Conservation (phyloP, 192 early-diverging fungal species). For the Mortierella claussenii region DNA sequence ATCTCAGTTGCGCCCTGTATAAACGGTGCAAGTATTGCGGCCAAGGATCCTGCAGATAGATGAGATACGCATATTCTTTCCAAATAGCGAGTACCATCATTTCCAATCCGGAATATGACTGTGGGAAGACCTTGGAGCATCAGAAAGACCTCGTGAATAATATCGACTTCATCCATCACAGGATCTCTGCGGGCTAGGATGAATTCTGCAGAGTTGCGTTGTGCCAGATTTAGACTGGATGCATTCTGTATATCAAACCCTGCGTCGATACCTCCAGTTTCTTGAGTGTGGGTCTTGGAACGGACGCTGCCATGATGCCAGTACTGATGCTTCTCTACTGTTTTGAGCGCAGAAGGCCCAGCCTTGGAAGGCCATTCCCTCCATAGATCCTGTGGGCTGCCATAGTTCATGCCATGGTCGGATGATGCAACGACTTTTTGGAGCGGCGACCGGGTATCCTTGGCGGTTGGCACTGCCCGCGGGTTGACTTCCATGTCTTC, state of each 20-base stretch:
- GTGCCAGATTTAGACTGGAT: background rate
- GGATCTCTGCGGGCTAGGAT: background rate
- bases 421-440: background rate
- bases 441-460: too few species aligned
- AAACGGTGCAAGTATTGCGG: slow-evolving; percentile 19
- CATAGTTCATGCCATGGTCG: background rate
- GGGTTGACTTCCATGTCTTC: slow-evolving; percentile 46
- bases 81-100: background rate
- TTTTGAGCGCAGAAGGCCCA: background rate
- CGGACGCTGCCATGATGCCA: slow-evolving; percentile 3
- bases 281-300: background rate
- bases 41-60: slow-evolving; percentile 18
- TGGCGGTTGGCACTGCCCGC: background rate
- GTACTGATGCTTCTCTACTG: slow-evolving; percentile 23
- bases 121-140: slow-evolving; percentile 31
- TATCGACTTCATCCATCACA: slow-evolving; percentile 35
- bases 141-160: slow-evolving; percentile 36
- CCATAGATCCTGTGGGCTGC: background rate
- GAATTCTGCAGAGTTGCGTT: slow-evolving; percentile 1
- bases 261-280: background rate
- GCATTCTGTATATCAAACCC: slow-evolving; percentile 29
- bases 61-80: slow-evolving; percentile 7
- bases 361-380: background rate
- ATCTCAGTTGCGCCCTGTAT: slow-evolving; percentile 9
- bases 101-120: slow-evolving; percentile 6